Evolutionary conservation across 768 basidiomycete genomes (phyloP).

Genomic region (Trametes cingulata): DNA sequence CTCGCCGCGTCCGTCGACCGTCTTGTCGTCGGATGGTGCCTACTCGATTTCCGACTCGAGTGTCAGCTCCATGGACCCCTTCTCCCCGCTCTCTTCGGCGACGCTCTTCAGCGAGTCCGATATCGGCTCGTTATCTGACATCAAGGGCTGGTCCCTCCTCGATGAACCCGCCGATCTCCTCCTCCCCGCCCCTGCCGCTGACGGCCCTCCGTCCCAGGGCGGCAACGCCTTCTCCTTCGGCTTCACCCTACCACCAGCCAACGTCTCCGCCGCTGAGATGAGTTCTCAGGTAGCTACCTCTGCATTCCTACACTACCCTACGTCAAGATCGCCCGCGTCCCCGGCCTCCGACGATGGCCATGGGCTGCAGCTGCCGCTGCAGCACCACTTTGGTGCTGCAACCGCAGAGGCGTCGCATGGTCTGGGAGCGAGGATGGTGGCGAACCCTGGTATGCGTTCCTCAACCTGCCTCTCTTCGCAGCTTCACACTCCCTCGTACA

Average conservation of each 20-base stretch:
- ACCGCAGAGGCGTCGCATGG: background rate
- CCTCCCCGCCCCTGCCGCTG: too few species aligned
- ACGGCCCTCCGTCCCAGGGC: background rate
- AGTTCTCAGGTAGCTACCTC: too few species aligned
- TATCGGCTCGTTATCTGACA: background rate
- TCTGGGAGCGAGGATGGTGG: background rate
- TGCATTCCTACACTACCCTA: background rate
- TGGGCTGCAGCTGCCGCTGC: background rate
- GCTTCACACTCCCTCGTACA: background rate
- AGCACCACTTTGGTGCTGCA: background rate
- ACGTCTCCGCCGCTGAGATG: too few species aligned
- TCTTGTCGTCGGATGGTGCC: background rate
- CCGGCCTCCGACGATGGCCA: background rate
- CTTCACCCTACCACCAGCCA: too few species aligned
- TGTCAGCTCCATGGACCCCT: background rate
- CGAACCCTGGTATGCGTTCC: background rate
- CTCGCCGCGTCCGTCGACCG: background rate
- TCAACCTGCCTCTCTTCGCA: too few species aligned
- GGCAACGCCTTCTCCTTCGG: background rate
- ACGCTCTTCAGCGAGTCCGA: background rate
- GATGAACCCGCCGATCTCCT: too few species aligned
- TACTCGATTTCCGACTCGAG: background rate
- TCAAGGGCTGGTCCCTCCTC: too few species aligned
- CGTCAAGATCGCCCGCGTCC: background rate
- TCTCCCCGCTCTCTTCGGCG: background rate